phyloP scores from a whole-genome alignment of 805 yeast genomes.

The Saturnispora gosingensis region DNA sequence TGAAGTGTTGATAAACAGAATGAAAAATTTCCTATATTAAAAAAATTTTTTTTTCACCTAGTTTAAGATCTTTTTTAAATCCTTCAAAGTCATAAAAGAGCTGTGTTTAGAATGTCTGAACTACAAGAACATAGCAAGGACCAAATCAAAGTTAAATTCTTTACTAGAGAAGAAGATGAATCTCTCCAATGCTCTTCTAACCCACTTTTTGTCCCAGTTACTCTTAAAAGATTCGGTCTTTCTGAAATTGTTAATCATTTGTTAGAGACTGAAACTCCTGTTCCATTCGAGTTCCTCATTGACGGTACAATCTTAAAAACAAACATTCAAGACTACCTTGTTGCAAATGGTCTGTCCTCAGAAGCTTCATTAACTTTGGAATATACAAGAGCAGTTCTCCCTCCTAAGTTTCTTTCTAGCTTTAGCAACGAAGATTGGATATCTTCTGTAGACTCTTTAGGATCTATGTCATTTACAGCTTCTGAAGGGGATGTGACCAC shows the following conservation, averaged over 20 bases:
- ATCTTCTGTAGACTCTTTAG: conserved; percentile 53
- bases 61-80: background rate
- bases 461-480: conserved; percentile 25
- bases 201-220: conserved; percentile 81
- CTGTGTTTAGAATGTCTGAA: conserved; percentile 10
- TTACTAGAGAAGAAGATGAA: conserved; percentile 78
- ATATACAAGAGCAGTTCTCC: conserved; percentile 85
- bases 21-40: background rate
- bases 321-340: conserved; percentile 71
- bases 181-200: conserved; percentile 63
- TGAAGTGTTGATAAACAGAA: conserved; percentile 1
- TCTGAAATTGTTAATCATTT: conserved; percentile 94
- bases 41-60: background rate
- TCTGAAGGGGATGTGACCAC: conserved; percentile 22
- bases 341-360: conserved; percentile 65
- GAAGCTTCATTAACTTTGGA: conserved; percentile 77
- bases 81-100: background rate
- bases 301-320: conserved; percentile 76
- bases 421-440: conserved; percentile 95
- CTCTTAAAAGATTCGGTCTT: conserved; percentile 81
- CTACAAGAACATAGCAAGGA: conserved; percentile 8
- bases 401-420: conserved; percentile 86
- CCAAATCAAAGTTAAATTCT: conserved; percentile 72
- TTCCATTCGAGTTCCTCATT: conserved; percentile 88
- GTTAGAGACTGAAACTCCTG: conserved; percentile 49